phyloP scores from a whole-genome alignment of 2,329 filamentous ascomycete species.

The Pestalotiopsis sp. region DNA sequence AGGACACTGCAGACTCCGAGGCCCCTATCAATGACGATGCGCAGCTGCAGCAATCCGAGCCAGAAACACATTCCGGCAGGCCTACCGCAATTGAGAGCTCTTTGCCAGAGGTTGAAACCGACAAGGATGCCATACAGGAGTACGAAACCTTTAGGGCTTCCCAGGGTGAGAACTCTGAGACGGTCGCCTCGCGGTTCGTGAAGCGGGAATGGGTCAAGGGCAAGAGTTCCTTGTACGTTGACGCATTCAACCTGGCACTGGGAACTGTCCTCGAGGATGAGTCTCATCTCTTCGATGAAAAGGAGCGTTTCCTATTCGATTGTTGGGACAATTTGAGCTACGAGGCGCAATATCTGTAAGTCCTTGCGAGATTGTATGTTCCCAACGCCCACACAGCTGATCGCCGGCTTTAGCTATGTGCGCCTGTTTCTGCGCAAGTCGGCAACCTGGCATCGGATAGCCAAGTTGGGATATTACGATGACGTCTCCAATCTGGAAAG shows the following conservation, averaged over 20 bases:
- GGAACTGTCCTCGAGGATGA: slow-evolving; percentile 90
- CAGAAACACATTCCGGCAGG: slow-evolving; percentile 29
- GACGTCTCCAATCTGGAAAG: slow-evolving; percentile 76
- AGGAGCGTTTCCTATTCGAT: slow-evolving; percentile 75
- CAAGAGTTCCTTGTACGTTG: slow-evolving; percentile 90
- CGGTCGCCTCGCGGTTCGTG: slow-evolving; percentile 53
- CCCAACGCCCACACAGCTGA: background rate
- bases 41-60: slow-evolving; percentile 19
- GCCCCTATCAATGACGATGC: slow-evolving; percentile 38
- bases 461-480: slow-evolving; percentile 75
- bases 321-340: slow-evolving; percentile 76
- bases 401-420: slow-evolving; percentile 67
- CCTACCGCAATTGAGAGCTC: slow-evolving; percentile 72
- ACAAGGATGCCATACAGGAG: slow-evolving; percentile 74
- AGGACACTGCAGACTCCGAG: slow-evolving; percentile 20
- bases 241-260: slow-evolving; percentile 92
- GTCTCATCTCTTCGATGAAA: slow-evolving; percentile 80
- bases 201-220: slow-evolving; percentile 69
- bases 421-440: slow-evolving; percentile 91
- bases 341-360: slow-evolving; percentile 88
- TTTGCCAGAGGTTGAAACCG: slow-evolving; percentile 67
- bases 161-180: slow-evolving; percentile 47
- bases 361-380: slow-evolving; percentile 18
- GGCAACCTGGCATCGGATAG: slow-evolving; percentile 85
- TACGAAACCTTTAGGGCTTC: slow-evolving; percentile 74